These are phyloP conservation scores for Suillus americanus DNA, from an alignment of 768 basidiomycete species.

Conservation along the genomic window DNA sequence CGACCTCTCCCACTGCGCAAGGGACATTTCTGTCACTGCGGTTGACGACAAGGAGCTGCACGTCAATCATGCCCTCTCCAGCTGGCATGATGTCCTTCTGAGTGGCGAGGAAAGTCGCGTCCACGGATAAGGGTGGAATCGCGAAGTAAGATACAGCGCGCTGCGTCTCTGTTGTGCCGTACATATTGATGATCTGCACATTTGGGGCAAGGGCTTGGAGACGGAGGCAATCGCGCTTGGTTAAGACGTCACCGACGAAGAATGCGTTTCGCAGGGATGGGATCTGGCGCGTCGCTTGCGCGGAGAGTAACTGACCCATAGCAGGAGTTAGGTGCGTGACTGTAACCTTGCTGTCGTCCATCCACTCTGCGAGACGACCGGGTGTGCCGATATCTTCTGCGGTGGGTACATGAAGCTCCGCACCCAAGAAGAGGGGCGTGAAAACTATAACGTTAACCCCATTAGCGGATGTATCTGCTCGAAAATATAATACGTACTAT, in stretches of 20 bases:
- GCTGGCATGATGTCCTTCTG: slow-evolving; percentile 99
- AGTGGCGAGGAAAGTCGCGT: slow-evolving; percentile 87
- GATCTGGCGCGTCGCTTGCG: slow-evolving; percentile 79
- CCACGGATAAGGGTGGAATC: slow-evolving; percentile 80
- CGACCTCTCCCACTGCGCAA: slow-evolving; percentile 94
- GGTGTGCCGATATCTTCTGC: slow-evolving; percentile 97
- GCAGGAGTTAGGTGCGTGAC: slow-evolving; percentile 98
- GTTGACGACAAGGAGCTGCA: slow-evolving; percentile 96
- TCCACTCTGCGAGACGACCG: slow-evolving; percentile 96
- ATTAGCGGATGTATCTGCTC: neutral
- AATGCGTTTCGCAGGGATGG: slow-evolving; percentile 88
- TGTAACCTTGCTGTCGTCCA: slow-evolving; percentile 87
- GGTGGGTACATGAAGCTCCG: slow-evolving; percentile 92
- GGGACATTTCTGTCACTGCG: slow-evolving; percentile 78
- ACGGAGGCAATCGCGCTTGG: slow-evolving; percentile 95
- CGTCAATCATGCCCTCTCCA: slow-evolving; percentile 96
- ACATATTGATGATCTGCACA: slow-evolving; percentile 98
- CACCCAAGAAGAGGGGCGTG: slow-evolving; percentile 97
- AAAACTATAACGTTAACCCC: slow-evolving; percentile 63
- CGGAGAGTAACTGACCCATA: slow-evolving; percentile 97
- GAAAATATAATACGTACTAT: slow-evolving; percentile 66
- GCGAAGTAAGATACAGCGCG: slow-evolving; percentile 97
- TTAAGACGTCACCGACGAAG: slow-evolving; percentile 98
- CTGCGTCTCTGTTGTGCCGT: slow-evolving; percentile 98
- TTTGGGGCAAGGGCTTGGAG: slow-evolving; percentile 91